Evolutionary conservation across 2,329 filamentous ascomycete genomes (phyloP), one percentile per base, ranked within the genome.

Genomic region (Venturiaceae sp.): DNA sequence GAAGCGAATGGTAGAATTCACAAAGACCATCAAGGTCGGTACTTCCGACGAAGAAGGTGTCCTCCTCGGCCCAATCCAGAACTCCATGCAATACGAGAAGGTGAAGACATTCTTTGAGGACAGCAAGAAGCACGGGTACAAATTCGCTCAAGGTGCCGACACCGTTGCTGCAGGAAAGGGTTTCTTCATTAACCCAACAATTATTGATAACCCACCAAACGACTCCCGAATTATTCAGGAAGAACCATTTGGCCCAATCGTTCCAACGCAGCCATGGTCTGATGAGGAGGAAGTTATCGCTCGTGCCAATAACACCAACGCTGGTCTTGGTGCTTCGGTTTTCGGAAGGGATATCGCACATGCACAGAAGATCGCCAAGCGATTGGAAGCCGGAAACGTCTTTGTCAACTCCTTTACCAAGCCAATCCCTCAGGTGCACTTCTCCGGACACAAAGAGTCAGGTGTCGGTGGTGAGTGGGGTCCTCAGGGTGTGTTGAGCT

Each of bases 381-480:
- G 71, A 28, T 66, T 84, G 16, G 71, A 80, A 65, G 77, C 80
- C n/a, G 81, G 81, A 1, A 80, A 70, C 32, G 77, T 83, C 19
- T 83, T 77, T 67, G 72, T 83, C 58, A 84, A 84, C 68, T 75
- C 72, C 21, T 77, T 69, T 60, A 73, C 77, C 66, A 75, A 76
- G 66, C 71, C 73, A 0, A 75, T 72, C 3, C 74, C 77, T 0
- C 69, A 74, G 63, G 77, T 76, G 4, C 68, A 73, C 63, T 92
- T 92, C 64, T 86, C 87, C 57, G 90, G 90, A 0, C 90, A 82
- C 78, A 92, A 92, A 75, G 82, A 90, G 74, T 83, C 78, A 28
- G 89, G 90, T 62, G 87, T 91, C 59, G 89, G 89, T 47, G 83
- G 87, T 59, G 90, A 95, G 71, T 77, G 74, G 74, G 74, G 74